Evolutionary conservation across 23 red algal genomes (phyloP), one percentile per base, ranked within the genome.

Genomic region (Agarophyton chilense): DNA sequence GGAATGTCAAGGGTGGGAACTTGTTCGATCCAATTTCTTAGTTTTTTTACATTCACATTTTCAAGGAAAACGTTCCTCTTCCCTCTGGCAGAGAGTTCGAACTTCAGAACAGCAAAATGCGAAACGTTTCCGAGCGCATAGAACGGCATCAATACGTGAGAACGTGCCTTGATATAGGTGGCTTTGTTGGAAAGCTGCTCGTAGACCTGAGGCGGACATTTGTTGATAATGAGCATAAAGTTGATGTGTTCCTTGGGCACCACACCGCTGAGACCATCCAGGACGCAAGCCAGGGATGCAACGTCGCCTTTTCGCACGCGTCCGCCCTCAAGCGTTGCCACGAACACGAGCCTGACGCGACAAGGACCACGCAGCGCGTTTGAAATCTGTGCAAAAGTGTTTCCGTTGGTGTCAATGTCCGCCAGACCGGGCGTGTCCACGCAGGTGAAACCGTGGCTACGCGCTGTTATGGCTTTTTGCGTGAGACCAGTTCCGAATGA

Each of bases 141-240:
- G 16, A 35, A 66, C 26, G 61, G 61, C 13, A 3, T 28, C 5
- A 66, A 66, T n/a, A 66, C 61, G 26, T 28, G 13, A 4, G 61
- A 5, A 2, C 61, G 61, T 5, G 13, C 16, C 16, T 66, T 3
- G 25, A 66, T 11, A 4, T 66, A 5, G 8, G 61, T 35, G 22
- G 34, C 28, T 33, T 33, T 28, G n/a, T n/a, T n/a, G n/a, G 34
- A 66, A 66, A 66, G 61, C 9, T 6, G 4, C 31, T 66, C 16
- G 26, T 66, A 66, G 22, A 66, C 61, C 2, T n/a, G 34, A 35
- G 3, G 5, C 24, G 45, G 36, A n/a, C 75, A 79, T 17, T 79
- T 79, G 43, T 79, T 79, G 25, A 79, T 58, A 28, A 79, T 79
- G 1, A 79, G 49, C 52, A 58, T 10, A 53, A 29, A 79, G 19